Evolutionary conservation across 306 rosid species (phyloP).

Genomic region (Glycine soja): DNA sequence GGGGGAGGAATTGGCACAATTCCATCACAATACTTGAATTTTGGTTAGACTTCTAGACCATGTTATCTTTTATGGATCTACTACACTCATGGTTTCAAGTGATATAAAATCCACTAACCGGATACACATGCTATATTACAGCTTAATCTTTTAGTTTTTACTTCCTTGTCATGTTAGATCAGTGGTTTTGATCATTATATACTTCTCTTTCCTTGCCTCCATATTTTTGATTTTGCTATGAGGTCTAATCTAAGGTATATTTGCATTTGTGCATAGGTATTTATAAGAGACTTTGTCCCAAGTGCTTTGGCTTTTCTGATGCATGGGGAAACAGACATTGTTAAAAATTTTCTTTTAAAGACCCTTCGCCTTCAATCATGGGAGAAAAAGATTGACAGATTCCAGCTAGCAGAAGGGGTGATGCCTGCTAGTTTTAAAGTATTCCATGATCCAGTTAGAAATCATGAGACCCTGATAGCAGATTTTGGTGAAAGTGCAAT

Average conservation of each 20-base stretch:
- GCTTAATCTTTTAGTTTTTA: neutral
- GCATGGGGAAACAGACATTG: slow-evolving; percentile 83
- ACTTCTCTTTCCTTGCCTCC: no score
- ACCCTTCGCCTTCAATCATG: slow-evolving; percentile 91
- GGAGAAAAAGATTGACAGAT: slow-evolving; percentile 92
- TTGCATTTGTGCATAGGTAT: slow-evolving; percentile 61
- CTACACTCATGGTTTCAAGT: neutral
- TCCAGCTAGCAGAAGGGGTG: slow-evolving; percentile 92
- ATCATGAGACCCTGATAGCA: slow-evolving; percentile 77
- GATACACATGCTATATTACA: no score
- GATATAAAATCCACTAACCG: neutral
- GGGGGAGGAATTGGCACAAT: no score
- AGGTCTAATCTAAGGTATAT: slow-evolving; percentile 34
- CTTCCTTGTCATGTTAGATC: slow-evolving; percentile 3
- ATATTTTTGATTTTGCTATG: no score
- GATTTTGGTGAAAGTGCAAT: slow-evolving; percentile 98
- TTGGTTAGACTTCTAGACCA: no score
- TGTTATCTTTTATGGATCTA: no score
- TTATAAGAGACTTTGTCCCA: slow-evolving; percentile 93
- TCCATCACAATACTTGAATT: neutral
- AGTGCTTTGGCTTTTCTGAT: slow-evolving; percentile 89
- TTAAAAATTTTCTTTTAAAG: slow-evolving; percentile 77
- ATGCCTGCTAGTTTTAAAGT: slow-evolving; percentile 99
- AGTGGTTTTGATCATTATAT: neutral
- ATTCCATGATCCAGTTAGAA: slow-evolving; percentile 75